phyloP scores from a whole-genome alignment of 2,329 filamentous ascomycete species.

The Hypoxylon sp. region DNA sequence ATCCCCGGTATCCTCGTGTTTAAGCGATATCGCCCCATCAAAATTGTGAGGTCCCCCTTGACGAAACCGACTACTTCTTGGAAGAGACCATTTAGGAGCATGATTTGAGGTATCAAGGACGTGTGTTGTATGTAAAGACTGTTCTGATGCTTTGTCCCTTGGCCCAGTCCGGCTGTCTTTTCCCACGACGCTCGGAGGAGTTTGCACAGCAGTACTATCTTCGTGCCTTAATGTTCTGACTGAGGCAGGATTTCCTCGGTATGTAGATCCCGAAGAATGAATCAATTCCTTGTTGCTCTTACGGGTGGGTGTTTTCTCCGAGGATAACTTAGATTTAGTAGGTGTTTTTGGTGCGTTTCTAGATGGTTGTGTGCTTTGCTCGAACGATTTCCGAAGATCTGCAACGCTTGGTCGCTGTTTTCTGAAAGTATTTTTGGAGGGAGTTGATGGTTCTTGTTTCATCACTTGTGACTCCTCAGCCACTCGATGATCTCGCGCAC shows the following conservation, averaged over 20 bases:
- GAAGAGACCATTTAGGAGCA: constrained; percentile 20
- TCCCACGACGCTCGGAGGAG: neutral
- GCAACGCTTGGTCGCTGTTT: constrained; percentile 53
- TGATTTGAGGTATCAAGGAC: neutral
- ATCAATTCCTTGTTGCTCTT: constrained; percentile 15
- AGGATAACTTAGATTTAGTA: constrained; percentile 11
- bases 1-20: neutral
- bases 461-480: constrained; percentile 4
- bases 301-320: constrained; percentile 2
- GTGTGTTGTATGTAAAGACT: neutral
- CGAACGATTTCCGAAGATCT: constrained; percentile 56
- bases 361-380: constrained; percentile 41
- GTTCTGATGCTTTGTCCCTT: constrained; percentile 22
- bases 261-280: constrained; percentile 6
- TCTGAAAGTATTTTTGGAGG: constrained; percentile 20
- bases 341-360: constrained; percentile 1
- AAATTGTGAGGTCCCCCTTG: constrained; percentile 28
- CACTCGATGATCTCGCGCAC: constrained; percentile 3
- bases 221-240: constrained; percentile 5
- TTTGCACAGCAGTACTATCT: constrained; percentile 2
- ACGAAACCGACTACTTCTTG: constrained; percentile 30
- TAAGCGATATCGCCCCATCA: constrained; percentile 19
- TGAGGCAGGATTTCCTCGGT: constrained; percentile 6
- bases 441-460: neutral
- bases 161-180: constrained; percentile 3